Conservation (phyloP, 2,329 filamentous ascomycete genomes). For the Talaromyces verruculosus region DNA sequence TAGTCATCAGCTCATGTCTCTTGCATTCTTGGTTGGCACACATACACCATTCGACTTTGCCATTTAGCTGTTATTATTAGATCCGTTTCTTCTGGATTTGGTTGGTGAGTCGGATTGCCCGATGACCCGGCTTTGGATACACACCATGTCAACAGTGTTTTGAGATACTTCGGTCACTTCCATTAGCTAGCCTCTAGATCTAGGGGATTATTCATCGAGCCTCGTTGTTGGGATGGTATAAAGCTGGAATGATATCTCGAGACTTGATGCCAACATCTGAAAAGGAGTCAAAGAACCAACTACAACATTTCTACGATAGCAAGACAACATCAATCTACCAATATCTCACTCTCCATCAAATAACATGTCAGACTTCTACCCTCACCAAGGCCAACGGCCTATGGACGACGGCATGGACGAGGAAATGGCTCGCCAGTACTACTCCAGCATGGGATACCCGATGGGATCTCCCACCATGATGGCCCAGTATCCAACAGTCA, state of each 20-base stretch:
- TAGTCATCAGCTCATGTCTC: neutral
- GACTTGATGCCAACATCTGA: neutral
- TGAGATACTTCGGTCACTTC: neutral
- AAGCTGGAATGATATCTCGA: neutral
- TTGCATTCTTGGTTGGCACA: neutral
- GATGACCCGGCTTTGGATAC: neutral
- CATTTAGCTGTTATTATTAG: constrained; percentile 8
- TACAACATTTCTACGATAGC: neutral
- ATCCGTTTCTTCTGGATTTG: neutral
- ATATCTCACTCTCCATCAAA: neutral
- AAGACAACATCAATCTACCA: neutral
- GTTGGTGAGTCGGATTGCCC: neutral
- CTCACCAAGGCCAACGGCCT: neutral
- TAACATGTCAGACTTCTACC: neutral
- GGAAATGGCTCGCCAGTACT: constrained; percentile 6
- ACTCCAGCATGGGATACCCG: constrained; percentile 2
- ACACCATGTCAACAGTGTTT: constrained; percentile 5
- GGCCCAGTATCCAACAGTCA: neutral
- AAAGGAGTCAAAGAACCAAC: neutral
- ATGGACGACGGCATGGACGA: neutral
- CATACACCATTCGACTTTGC: neutral
- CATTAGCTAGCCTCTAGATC: neutral
- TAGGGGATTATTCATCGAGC: neutral
- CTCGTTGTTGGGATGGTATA: neutral
- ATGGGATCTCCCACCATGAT: neutral